Base-by-base conservation (phyloP, 2,329 filamentous ascomycete species). In the Exophiala bonariae region DNA sequence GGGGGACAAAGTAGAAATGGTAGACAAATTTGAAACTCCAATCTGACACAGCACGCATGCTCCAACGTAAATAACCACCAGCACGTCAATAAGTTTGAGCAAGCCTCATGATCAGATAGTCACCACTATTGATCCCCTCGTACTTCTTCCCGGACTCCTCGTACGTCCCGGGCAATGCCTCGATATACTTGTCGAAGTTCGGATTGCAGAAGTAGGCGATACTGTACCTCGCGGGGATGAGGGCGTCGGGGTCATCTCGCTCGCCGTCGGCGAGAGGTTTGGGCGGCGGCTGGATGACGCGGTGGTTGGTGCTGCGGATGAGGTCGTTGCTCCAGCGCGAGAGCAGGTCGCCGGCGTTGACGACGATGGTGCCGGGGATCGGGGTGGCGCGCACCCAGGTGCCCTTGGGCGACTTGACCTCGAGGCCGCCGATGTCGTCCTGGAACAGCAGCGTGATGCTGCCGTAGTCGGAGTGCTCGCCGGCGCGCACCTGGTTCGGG, bases 151-250 rank as follows among this genome's bases (percentile, higher is more conserved):
- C 65, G 3, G 72, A 67, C 43, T 77, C 75, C 3, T 69, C 69
- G 62, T 81, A 92, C 0, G 89, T 95, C 0, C 87, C 87, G 0
- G 89, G 89, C 35, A 95, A 81, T 1, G 85, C 87, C 36, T 93
- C 86, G 55, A 95, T 95, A 45, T 79, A 72, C 57, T 77, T 80
- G 50, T 87, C 80, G 63, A 82, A 86, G 63, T 95, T 90, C 7
- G 89, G 89, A 59, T 95, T 92, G 74, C 89, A 95, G 65, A 95
- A 95, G 70, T 95, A 96, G 59, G 90, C 91, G 63, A 96, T 85
- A 59, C 86, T 92, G 63, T 96, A 96, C 31, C 87, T 76, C 6
- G 54, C 54, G 1, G 89, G 89, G 65, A 95, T 85, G 14, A 61
- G 57, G 13, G 68, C 66, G 1, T 61, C 58, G 4, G 59, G 52